phyloP scores from a whole-genome alignment of 176 grass and related monocot genomes.

The Cenchrus fungigraminus region DNA sequence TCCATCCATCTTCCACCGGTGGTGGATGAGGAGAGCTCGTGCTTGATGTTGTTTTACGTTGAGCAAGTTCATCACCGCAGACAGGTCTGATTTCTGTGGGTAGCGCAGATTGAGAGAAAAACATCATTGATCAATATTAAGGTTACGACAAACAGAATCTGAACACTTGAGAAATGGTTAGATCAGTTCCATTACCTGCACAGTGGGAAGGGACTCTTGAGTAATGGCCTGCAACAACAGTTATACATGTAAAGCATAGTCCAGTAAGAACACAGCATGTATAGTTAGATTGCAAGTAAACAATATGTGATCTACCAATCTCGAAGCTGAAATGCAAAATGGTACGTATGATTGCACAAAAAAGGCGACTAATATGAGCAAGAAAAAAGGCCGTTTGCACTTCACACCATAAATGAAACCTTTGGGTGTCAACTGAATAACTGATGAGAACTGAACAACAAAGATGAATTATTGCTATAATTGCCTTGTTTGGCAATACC shows the following conservation, averaged over 20 bases:
- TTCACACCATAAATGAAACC: background rate
- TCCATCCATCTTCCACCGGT: conserved; percentile 55
- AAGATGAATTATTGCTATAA: background rate
- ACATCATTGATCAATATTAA: background rate
- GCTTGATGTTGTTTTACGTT: conserved; percentile 60
- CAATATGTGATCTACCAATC: background rate
- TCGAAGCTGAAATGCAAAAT: background rate
- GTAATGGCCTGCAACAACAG: conserved; percentile 52
- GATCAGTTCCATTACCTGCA: conserved; percentile 38
- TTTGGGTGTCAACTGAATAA: background rate
- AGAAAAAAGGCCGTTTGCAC: background rate
- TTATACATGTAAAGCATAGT: background rate
- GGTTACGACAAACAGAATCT: background rate
- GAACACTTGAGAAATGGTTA: background rate
- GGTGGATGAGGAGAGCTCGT: conserved; percentile 51
- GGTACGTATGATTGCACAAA: background rate
- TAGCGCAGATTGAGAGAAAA: conserved; percentile 7
- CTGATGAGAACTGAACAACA: background rate
- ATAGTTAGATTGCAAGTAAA: background rate
- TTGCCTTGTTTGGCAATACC: background rate
- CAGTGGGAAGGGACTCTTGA: conserved; percentile 24
- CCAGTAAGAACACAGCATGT: background rate
- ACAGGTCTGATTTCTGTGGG: conserved; percentile 50
- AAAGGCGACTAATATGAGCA: background rate
- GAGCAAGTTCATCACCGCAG: conserved; percentile 56